Base-by-base conservation (phyloP, 257 asterid species). In the Knoxia roxburghii region DNA sequence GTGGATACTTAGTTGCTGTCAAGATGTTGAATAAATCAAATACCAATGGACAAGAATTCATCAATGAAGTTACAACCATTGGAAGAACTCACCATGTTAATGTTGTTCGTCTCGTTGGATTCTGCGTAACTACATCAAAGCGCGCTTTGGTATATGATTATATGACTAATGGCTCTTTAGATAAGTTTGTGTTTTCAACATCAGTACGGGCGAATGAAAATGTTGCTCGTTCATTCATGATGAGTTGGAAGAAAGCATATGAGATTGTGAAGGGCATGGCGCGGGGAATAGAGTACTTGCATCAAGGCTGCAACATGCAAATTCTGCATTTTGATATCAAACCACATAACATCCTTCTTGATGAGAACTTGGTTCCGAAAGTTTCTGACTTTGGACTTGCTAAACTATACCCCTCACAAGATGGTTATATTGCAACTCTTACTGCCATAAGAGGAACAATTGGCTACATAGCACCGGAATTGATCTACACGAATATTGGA, bases 341-440 rank as follows among this genome's bases (percentile, higher is more conserved):
- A 58, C 80, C 80, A 8, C 77, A 72, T 17, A 76, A 76, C 27
- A 62, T 76, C n/a, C 74, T 76, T n/a, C 66, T 76, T 0, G 80
- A 76, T 39, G 68, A 68, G 5, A 56, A 68, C 33, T 72, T 72
- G 29, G 41, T 21, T 1, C 70, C 76, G 8, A 76, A 67, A 39
- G 39, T 71, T 54, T 66, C 68, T 0, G 76, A 76, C 32, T 76
- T 71, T 33, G 67, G 73, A 1, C 67, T 76, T 6, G 68, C 76
- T 0, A 76, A 72, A 48, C 26, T 76, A 5, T 71, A 56, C 14
- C 75, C 77, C 0, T 7, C 33, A 7, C 54, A 68, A 3, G 43
- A 72, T 11, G 65, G 46, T 20, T 57, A 29, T 61, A n/a, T 53
- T 5, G 72, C 66, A 5, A 58, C 72, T n/a, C 72, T 68, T 0